Conservation (phyloP, 345 rosid genomes). For the Eucalyptus pauciflora region DNA sequence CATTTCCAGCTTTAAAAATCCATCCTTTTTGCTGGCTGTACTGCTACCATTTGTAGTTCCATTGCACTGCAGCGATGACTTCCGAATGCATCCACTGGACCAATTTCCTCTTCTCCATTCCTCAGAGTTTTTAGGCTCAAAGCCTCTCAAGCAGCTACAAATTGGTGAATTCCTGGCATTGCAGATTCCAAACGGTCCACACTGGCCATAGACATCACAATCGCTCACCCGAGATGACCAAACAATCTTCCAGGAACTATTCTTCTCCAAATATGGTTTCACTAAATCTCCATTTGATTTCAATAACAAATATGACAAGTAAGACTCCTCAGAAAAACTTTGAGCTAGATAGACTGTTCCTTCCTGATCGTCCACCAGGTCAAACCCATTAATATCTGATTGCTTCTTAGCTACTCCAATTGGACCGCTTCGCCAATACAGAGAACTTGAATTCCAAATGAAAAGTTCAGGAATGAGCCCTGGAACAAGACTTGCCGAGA, state of each 20-base stretch:
- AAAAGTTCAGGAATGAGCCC: slow-evolving; percentile 9
- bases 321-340: not conserved
- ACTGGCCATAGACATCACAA: slow-evolving; percentile 11
- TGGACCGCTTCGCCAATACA: slow-evolving; percentile 44
- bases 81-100: slow-evolving; percentile 13
- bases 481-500: not conserved
- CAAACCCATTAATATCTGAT: not conserved
- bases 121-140: not conserved
- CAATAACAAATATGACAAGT: not conserved
- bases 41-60: not conserved
- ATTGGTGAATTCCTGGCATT: not conserved
- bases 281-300: not conserved
- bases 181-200: slow-evolving; percentile 10
- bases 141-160: slow-evolving; percentile 7
- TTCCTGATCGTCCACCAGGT: not conserved
- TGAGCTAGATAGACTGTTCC: slow-evolving; percentile 4
- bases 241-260: not conserved
- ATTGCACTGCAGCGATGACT: slow-evolving; percentile 1
- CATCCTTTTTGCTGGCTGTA: not conserved
- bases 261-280: not conserved
- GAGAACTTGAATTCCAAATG: slow-evolving; percentile 24
- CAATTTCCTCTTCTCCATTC: slow-evolving; percentile 15
- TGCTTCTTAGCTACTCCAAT: not conserved
- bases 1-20: not conserved
- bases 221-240: not conserved